phyloP scores from a whole-genome alignment of 352 stramenopile genomes.

The Thraustotheca clavata region DNA sequence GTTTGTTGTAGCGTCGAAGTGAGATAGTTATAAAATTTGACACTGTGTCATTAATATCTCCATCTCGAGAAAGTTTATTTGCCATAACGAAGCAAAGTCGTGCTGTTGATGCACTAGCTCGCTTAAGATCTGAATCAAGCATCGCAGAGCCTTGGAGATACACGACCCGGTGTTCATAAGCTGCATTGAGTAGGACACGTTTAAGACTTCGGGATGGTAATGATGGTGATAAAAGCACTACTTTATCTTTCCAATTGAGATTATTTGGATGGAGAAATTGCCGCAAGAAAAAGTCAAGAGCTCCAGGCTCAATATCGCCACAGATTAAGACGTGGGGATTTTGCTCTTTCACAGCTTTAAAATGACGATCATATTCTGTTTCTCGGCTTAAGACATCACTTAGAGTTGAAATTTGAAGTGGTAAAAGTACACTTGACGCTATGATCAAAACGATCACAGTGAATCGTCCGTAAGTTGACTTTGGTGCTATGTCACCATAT shows the following conservation, averaged over 20 bases:
- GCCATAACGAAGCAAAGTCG: slow-evolving; percentile 68
- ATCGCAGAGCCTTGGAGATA: slow-evolving; percentile 78
- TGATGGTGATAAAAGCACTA: slow-evolving; percentile 59
- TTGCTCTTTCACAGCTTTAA: slow-evolving; percentile 38
- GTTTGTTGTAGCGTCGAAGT: slow-evolving; percentile 57
- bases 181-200: slow-evolving; percentile 50
- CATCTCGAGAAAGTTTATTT: slow-evolving; percentile 48
- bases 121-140: slow-evolving; percentile 56
- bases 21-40: slow-evolving; percentile 69
- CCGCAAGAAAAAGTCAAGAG: slow-evolving; percentile 68
- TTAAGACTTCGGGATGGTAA: slow-evolving; percentile 50
- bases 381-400: slow-evolving; percentile 66
- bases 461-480: slow-evolving; percentile 49
- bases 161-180: slow-evolving; percentile 66
- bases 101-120: slow-evolving; percentile 38
- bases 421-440: slow-evolving; percentile 56
- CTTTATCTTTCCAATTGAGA: slow-evolving; percentile 44
- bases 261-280: slow-evolving; percentile 67
- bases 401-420: slow-evolving; percentile 53
- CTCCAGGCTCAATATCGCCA: slow-evolving; percentile 61
- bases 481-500: slow-evolving; percentile 66
- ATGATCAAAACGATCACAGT: slow-evolving; percentile 66
- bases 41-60: slow-evolving; percentile 62
- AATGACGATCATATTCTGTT: slow-evolving; percentile 73
- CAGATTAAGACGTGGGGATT: slow-evolving; percentile 73